Conservation (phyloP, 2,329 filamentous ascomycete species). For the Aspergillus pseudoterreus region DNA sequence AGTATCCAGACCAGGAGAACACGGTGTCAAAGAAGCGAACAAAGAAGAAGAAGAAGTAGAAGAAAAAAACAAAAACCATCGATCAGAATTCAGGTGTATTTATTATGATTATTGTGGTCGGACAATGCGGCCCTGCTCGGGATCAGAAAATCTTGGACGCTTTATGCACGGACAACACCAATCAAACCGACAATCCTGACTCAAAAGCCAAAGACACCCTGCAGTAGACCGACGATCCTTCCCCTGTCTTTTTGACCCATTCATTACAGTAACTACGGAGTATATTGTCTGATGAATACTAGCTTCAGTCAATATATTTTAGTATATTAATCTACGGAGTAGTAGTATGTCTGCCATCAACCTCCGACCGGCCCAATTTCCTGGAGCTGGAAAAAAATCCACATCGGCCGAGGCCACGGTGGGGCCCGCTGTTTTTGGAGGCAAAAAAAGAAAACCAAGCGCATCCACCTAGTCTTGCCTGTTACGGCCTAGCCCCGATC, state of each 20-base stretch:
- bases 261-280: too few species aligned
- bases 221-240: too few species aligned
- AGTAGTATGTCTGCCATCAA: neutral
- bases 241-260: too few species aligned
- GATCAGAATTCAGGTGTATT: neutral
- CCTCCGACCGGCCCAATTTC: neutral
- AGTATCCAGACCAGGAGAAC: neutral
- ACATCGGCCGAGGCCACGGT: neutral
- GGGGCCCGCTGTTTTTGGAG: neutral
- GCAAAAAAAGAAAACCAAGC: neutral
- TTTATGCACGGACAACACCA: too few species aligned
- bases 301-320: too few species aligned
- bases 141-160: too few species aligned
- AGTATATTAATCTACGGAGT: too few species aligned
- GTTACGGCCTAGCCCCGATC: slow-evolving; percentile 17
- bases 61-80: neutral
- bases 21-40: neutral
- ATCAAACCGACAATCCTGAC: too few species aligned
- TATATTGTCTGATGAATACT: too few species aligned
- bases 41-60: neutral
- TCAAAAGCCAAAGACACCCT: too few species aligned
- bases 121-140: too few species aligned
- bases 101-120: too few species aligned
- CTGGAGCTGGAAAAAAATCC: neutral
- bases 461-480: slow-evolving; percentile 14